Evolutionary conservation across 1,284 basidiomycete species (phyloP), one percentile per base, ranked within the genome.

Genomic region (Moniliophthora roreri): DNA sequence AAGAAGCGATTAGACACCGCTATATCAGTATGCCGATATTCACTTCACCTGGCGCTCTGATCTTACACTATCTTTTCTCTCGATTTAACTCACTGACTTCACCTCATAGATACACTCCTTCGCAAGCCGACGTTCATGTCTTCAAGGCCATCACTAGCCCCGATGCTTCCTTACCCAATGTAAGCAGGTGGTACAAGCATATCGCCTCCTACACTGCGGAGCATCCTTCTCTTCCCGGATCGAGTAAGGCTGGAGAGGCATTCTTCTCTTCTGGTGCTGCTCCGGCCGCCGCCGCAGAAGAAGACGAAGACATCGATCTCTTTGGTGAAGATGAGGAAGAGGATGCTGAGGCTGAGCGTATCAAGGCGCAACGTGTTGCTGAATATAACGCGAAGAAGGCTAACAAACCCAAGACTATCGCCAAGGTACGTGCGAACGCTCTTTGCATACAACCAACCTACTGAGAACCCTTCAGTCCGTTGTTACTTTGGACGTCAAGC

Each of bases 401-500:
- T 26, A 81, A 78, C 68, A 98, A 98, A 80, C 85, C 89, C 61
- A 94, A 95, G 79, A 79, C 87, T 45, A 74, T 85, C 57, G 95
- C 94, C 69, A 98, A 98, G 81, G 92, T 94, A 45, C 20, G 9
- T 34, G 8, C 18, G 18, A 3, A 18, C 23, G 8, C 18, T 41
- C 21, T 20, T 51, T 16, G 20, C 21, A 26, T 52, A 16, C 41
- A 37, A 16, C 61, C 54, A 55, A 51, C 55, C 52, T 56, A 58
- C 58, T 55, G 49, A 52, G 35, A 56, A 34, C 47, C 46, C 51
- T 36, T 53, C 68, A 94, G 92, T 96, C 93, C 61, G 84, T 96
- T 58, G 93, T 96, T 51, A 99, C 97, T 51, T 78, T 98, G 65
- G 95, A 98, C 63, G 94, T 99, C 60, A 99, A 98, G 78, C 96